These are phyloP conservation scores for Fusarium camptoceras DNA, from an alignment of 2,329 filamentous ascomycete species.

Conservation along the genomic window DNA sequence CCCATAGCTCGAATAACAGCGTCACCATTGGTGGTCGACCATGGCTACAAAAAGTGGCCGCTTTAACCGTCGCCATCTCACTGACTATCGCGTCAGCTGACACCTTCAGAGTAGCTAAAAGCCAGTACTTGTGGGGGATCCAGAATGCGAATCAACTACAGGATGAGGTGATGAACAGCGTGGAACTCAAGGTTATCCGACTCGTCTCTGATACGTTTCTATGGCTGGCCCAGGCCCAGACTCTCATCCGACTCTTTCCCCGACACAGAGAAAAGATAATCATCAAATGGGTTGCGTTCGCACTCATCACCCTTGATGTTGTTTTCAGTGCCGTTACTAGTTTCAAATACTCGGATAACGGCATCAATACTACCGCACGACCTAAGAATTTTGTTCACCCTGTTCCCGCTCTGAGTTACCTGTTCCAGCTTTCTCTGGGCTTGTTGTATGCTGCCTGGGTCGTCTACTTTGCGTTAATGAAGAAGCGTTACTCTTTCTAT, in stretches of 20 bases:
- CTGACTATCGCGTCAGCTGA: constrained; percentile 93
- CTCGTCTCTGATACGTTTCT: constrained; percentile 96
- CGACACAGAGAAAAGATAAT: constrained; percentile 97
- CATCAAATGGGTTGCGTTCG: constrained; percentile 98
- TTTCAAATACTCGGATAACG: constrained; percentile 70
- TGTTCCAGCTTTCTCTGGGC: constrained; percentile 88
- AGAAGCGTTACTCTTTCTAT: constrained; percentile 90
- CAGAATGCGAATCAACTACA: constrained; percentile 84
- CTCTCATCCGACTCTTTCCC: constrained; percentile 92
- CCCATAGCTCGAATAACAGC: constrained; percentile 80
- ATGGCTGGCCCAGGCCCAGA: constrained; percentile 98
- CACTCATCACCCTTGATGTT: constrained; percentile 88
- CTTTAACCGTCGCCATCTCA: constrained; percentile 81
- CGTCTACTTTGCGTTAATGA: constrained; percentile 91
- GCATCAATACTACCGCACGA: constrained; percentile 66
- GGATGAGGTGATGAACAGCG: constrained; percentile 81
- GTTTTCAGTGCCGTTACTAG: constrained; percentile 93
- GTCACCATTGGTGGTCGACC: constrained; percentile 91
- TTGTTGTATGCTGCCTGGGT: constrained; percentile 94
- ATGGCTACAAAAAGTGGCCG: constrained; percentile 89
- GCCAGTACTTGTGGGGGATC: constrained; percentile 82
- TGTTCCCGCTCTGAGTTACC: constrained; percentile 88
- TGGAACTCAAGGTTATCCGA: constrained; percentile 88
- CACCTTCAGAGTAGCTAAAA: constrained; percentile 85
- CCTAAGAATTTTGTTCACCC: constrained; percentile 87